Evolutionary conservation across 768 basidiomycete genomes (phyloP), one percentile per base, ranked within the genome.

Genomic region (Mycena galericulata): DNA sequence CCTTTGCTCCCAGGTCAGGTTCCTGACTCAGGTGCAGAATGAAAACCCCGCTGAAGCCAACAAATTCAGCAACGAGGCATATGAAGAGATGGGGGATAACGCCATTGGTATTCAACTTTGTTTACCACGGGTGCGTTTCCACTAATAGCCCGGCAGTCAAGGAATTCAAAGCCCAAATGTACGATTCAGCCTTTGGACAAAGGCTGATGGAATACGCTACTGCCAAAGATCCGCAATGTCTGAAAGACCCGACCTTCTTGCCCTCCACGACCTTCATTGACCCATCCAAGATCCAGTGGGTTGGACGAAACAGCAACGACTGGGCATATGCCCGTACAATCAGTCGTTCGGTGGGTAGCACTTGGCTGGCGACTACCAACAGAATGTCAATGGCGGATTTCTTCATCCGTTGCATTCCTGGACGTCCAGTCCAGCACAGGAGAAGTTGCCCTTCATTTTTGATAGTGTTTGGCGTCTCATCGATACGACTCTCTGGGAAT

Each of bases 1-100:
- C n/a, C n/a, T n/a, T 27, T 34, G 20, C 4, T 24, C n/a, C 34
- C 3, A 11, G 2, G 27, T 24, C 14, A 30, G 18, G 26, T 34
- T 26, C 11, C 36, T 46, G 17, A 40, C 27, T 29, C 6, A 15
- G 30, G 17, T 3, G 2, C 30, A 72, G 70, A 32, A 58, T 30
- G 27, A 51, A 38, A 27, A 69, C 38, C 70, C 70, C 15, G 10
- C 54, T n/a, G 67, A 72, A 55, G 62, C 67, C 3, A 22, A 5
- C 6, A 72, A 72, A 40, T 72, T 72, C 27, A 69, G 62, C 54
- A 56, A 26, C 8, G 62, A 69, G 22, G 70, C 62, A 22, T 69
- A 47, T 29, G 18, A 69, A 26, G 67, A 53, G 22, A 15, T 72
- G n/a, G 65, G 70, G 24, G 67, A 72, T 29, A 1, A 69, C 15